Percentiles rank a stretch among this genome's conserved stretches.
Conservation (phyloP, 2,329 filamentous ascomycete species). For the Exophiala alcalophila region DNA sequence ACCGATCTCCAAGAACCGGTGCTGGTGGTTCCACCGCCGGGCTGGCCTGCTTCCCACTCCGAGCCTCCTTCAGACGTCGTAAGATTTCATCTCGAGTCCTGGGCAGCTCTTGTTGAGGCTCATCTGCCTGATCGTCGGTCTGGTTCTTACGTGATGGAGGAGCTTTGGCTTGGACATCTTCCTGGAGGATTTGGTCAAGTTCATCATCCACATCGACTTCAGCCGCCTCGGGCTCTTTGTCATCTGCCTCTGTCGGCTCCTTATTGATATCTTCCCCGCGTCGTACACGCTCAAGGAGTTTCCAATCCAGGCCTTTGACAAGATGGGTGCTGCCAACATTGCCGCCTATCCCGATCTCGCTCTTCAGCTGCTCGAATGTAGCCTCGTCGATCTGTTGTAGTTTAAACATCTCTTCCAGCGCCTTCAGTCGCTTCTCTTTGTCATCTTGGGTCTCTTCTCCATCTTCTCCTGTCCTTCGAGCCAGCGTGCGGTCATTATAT, state of each 20-base stretch:
- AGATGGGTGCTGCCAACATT: constrained; percentile 78
- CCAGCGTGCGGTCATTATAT: constrained; percentile 77
- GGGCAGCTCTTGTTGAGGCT: constrained; percentile 37
- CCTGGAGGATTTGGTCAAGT: constrained; percentile 43
- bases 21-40: constrained; percentile 48
- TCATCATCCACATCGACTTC: constrained; percentile 61
- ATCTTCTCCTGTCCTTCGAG: constrained; percentile 55
- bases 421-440: constrained; percentile 65
- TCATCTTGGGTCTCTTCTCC: constrained; percentile 51
- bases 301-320: constrained; percentile 87
- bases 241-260: constrained; percentile 34
- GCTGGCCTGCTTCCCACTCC: constrained; percentile 34
- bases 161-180: constrained; percentile 31
- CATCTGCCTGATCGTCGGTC: constrained; percentile 27
- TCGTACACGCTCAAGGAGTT: constrained; percentile 53
- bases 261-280: constrained; percentile 55
- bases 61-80: constrained; percentile 56
- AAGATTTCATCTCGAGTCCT: constrained; percentile 59
- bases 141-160: constrained; percentile 21
- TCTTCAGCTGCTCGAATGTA: constrained; percentile 71
- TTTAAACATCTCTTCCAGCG: constrained; percentile 77
- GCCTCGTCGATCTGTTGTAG: constrained; percentile 76
- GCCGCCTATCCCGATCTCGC: constrained; percentile 73
- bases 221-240: constrained; percentile 32
- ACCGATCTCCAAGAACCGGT: constrained; percentile 53